These are phyloP conservation scores for Pythium scleroteichum DNA, from an alignment of 352 stramenopile genomes.

Conservation along the genomic window DNA sequence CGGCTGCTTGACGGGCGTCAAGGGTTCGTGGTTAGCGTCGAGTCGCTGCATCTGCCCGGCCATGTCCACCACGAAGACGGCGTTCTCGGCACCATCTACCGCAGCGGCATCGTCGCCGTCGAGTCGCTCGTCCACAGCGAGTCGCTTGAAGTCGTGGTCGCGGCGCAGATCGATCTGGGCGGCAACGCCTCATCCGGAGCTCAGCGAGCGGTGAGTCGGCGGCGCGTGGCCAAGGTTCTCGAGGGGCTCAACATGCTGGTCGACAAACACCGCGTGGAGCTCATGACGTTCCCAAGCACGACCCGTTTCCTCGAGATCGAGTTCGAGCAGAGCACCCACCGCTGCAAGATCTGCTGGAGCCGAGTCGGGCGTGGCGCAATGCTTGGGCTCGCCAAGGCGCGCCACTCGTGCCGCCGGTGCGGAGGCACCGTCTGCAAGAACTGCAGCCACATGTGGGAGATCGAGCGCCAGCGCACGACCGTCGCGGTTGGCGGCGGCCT, in stretches of 20 bases:
- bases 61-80: constrained; percentile 5
- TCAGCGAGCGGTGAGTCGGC: constrained; percentile 11
- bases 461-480: constrained; percentile 17
- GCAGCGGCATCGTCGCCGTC: constrained; percentile 38
- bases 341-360: constrained; percentile 4
- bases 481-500: constrained; percentile 15
- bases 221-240: constrained; percentile 7
- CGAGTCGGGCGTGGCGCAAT: background rate
- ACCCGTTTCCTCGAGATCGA: constrained; percentile 11
- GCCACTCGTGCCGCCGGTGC: constrained; percentile 21
- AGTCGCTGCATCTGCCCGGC: constrained; percentile 11
- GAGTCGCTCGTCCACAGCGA: constrained; percentile 24
- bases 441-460: constrained; percentile 19
- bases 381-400: background rate
- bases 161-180: constrained; percentile 35
- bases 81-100: constrained; percentile 40
- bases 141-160: constrained; percentile 30
- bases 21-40: constrained; percentile 21
- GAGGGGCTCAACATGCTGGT: background rate
- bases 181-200: constrained; percentile 19
- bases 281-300: constrained; percentile 12
- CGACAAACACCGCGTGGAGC: constrained; percentile 11
- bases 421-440: constrained; percentile 8
- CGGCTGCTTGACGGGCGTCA: constrained; percentile 7
- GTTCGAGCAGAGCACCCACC: constrained; percentile 11